Base-by-base conservation (phyloP, 345 rosid species). In the Turritis glabra region DNA sequence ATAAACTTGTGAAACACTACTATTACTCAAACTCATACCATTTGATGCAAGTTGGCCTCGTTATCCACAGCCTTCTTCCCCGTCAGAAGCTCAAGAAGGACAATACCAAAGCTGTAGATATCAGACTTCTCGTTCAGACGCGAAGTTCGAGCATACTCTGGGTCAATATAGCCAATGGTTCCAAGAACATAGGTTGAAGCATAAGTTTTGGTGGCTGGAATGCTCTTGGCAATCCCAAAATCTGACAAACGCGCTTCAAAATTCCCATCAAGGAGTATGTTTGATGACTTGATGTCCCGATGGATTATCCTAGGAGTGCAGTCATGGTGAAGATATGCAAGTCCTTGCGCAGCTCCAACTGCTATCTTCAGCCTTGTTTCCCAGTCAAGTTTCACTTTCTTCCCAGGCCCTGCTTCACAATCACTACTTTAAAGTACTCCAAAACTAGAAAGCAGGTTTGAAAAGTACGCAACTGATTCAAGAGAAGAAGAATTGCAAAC, bases 21-120 rank as follows among this genome's bases (percentile, higher is more conserved):
- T n/a, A n/a, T n/a, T n/a, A 3, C 0, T 30, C 17, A 3, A 26
- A 30, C 8, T 37, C 21, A 53, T 79, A 22, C 99, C 96, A 90
- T 77, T 73, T 96, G 99, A 75, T 85, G 99, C 83, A 96, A 81
- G 84, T 90, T 96, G 15, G 91, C 89, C 15, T 96, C 99, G 0
- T 90, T 81, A 72, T 96, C 98, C 55, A 96, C 99, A 44, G 99
- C 98, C 40, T 92, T 96, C 80, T 89, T 96, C 41, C 99, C 99
- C 0, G 99, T 96, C 47, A 92, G 79, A 73, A 96, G 90, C 87
- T 96, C 99, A 30, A 96, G 86, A 41, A 96, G 92, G 40, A 96
- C 99, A 57, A 96, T 68, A 10, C 99, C 99, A 10, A 96, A 96
- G 84, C 99, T 96, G 68, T 96, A 96, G 18, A 96, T 84, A 84